Evolutionary conservation across 768 basidiomycete genomes (phyloP).

Genomic region (Lactifluus pinguis): DNA sequence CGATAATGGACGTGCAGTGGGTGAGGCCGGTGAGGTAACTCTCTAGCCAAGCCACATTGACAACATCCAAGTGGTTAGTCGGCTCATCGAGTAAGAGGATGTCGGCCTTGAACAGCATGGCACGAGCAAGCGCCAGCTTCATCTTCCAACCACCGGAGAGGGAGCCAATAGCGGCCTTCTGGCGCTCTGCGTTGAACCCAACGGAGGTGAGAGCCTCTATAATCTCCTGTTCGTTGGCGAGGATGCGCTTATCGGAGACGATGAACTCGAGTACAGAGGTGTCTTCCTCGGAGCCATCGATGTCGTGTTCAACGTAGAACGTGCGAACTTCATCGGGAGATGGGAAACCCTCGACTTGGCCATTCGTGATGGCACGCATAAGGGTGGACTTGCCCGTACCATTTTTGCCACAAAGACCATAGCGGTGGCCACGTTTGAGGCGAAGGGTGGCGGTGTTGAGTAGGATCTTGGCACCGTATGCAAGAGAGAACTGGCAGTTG

Average conservation of each 20-base stretch:
- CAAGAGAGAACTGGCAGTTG: conserved; percentile 98
- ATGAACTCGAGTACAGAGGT: conserved; percentile 89
- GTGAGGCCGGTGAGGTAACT: conserved; percentile 81
- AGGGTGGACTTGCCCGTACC: conserved; percentile 96
- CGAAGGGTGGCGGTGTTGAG: conserved; percentile 95
- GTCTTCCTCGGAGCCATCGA: conserved; percentile 89
- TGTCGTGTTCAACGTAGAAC: conserved; percentile 99
- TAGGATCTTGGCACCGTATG: conserved; percentile 97
- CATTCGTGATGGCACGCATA: conserved; percentile 90
- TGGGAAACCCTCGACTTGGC: conserved; percentile 97
- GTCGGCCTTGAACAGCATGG: conserved; percentile 97
- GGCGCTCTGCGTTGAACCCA: conserved; percentile 85
- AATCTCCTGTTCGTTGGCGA: conserved; percentile 58
- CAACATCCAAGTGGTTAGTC: conserved; percentile 93
- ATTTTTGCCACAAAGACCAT: conserved; percentile 97
- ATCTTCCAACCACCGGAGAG: conserved; percentile 99
- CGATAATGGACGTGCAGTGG: conserved; percentile 94
- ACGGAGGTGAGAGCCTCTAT: conserved; percentile 79
- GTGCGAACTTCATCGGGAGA: conserved; percentile 95
- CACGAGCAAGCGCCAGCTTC: conserved; percentile 95
- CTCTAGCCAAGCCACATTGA: conserved; percentile 97
- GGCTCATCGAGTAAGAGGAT: conserved; percentile 95
- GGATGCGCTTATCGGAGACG: conserved; percentile 73
- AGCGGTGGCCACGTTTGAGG: conserved; percentile 97
- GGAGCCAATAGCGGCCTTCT: conserved; percentile 75